phyloP scores from a whole-genome alignment of 2,329 filamentous ascomycete genomes.

The Phialocephala sp. region DNA sequence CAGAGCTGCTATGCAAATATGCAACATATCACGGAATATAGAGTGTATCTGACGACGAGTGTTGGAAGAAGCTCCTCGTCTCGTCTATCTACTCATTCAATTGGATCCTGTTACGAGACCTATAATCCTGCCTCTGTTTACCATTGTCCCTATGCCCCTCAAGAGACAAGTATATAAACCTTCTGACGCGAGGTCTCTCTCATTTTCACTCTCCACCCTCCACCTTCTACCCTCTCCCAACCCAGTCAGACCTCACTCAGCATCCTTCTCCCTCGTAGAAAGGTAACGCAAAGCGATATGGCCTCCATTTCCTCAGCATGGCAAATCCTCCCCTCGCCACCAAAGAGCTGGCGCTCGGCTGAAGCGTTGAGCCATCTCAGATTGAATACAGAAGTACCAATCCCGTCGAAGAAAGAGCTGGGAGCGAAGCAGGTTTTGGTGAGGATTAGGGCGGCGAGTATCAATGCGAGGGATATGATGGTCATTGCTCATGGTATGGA shows the following conservation, averaged over 20 bases:
- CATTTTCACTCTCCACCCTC: no score
- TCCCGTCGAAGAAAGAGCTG: background rate
- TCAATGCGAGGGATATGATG: conserved; percentile 18
- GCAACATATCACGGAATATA: no score
- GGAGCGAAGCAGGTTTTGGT: background rate
- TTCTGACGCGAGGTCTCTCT: no score
- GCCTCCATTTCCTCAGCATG: conserved; percentile 8
- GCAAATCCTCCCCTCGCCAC: background rate
- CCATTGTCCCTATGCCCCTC: no score
- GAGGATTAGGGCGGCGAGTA: conserved; percentile 6
- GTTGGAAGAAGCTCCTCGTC: no score
- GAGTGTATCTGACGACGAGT: no score
- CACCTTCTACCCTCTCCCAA: no score
- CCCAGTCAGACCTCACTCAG: background rate
- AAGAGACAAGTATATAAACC: no score
- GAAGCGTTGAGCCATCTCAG: conserved; percentile 6
- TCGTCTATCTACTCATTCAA: no score
- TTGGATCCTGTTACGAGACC: no score
- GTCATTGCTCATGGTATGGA: conserved; percentile 19
- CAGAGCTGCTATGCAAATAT: no score
- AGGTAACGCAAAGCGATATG: background rate
- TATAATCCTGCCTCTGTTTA: no score
- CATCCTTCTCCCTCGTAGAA: background rate
- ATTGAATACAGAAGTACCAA: conserved; percentile 7
- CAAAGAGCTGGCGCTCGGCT: conserved; percentile 10